Conservation (phyloP, 23 red algal genomes). For the Gracilaria vermiculophylla region DNA sequence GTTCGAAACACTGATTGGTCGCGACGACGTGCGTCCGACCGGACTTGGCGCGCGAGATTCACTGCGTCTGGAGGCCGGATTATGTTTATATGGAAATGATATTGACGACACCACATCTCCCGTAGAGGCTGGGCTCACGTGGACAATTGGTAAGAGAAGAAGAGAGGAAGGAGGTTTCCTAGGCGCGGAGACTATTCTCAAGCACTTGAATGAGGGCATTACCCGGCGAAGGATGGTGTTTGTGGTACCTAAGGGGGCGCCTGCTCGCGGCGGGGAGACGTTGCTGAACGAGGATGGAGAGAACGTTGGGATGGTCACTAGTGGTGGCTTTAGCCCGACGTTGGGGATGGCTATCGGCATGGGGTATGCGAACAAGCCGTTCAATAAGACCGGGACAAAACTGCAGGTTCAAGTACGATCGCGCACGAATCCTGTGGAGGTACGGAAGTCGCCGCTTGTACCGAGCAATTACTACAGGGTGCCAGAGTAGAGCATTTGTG, state of each 20-base stretch:
- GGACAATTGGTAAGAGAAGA: slow-evolving; percentile 91
- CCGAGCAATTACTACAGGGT: slow-evolving; percentile 75
- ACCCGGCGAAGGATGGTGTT: slow-evolving; percentile 74
- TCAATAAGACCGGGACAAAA: slow-evolving; percentile 77
- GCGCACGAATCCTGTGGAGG: slow-evolving; percentile 56
- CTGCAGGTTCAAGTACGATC: slow-evolving; percentile 75
- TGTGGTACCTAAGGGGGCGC: slow-evolving; percentile 85
- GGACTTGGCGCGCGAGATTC: slow-evolving; percentile 92
- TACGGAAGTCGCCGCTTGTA: slow-evolving; percentile 92
- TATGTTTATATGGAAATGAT: slow-evolving; percentile 98
- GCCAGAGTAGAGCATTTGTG: slow-evolving; percentile 27
- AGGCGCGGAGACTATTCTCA: slow-evolving; percentile 82
- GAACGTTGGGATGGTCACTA: slow-evolving; percentile 77
- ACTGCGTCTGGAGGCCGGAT: slow-evolving; percentile 90
- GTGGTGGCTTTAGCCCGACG: slow-evolving; percentile 82
- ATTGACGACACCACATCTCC: slow-evolving; percentile 96
- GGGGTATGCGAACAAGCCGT: slow-evolving; percentile 90
- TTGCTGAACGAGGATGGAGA: slow-evolving; percentile 61
- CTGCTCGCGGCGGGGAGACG: slow-evolving; percentile 77
- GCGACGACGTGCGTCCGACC: slow-evolving; percentile 68
- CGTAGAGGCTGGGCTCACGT: slow-evolving; percentile 86
- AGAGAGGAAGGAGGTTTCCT: slow-evolving; percentile 85
- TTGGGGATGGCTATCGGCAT: slow-evolving; percentile 87
- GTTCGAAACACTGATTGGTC: slow-evolving; percentile 67
- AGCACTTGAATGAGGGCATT: slow-evolving; percentile 74